Conservation (phyloP, 2,329 filamentous ascomycete species). For the Myriosclerotinia scirpicola region DNA sequence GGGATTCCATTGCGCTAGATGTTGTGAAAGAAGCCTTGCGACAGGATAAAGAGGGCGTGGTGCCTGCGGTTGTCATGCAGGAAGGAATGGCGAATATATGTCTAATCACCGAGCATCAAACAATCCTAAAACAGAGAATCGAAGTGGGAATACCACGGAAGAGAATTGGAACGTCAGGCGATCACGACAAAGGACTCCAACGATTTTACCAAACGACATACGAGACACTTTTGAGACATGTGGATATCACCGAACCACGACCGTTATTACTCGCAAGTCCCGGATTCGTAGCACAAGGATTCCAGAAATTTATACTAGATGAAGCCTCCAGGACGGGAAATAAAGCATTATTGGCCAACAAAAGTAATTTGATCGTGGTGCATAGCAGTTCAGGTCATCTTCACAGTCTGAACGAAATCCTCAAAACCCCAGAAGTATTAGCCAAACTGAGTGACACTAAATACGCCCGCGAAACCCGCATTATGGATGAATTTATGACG, state of each 20-base stretch:
- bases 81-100: conserved; percentile 83
- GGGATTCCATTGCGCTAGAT: conserved; percentile 85
- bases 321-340: conserved; percentile 59
- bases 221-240: conserved; percentile 70
- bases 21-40: conserved; percentile 77
- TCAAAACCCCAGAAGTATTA: conserved; percentile 77
- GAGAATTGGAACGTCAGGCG: conserved; percentile 57
- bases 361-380: conserved; percentile 67
- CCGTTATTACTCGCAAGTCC: conserved; percentile 85
- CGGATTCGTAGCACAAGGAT: conserved; percentile 80
- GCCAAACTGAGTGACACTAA: conserved; percentile 81
- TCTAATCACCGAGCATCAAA: conserved; percentile 77
- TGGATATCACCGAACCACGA: conserved; percentile 69
- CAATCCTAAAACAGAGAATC: conserved; percentile 68
- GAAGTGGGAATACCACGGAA: conserved; percentile 69
- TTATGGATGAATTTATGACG: conserved; percentile 82
- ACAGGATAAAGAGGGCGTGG: conserved; percentile 74
- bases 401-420: conserved; percentile 82
- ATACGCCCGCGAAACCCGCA: conserved; percentile 76
- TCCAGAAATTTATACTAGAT: conserved; percentile 72
- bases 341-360: conserved; percentile 65
- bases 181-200: conserved; percentile 69
- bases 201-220: conserved; percentile 79
- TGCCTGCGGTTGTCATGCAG: conserved; percentile 91
- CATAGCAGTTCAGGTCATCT: conserved; percentile 84